Evolutionary conservation across 2,329 filamentous ascomycete species (phyloP), one percentile per base, ranked within the genome.

Genomic region (Curvularia verruculosa): DNA sequence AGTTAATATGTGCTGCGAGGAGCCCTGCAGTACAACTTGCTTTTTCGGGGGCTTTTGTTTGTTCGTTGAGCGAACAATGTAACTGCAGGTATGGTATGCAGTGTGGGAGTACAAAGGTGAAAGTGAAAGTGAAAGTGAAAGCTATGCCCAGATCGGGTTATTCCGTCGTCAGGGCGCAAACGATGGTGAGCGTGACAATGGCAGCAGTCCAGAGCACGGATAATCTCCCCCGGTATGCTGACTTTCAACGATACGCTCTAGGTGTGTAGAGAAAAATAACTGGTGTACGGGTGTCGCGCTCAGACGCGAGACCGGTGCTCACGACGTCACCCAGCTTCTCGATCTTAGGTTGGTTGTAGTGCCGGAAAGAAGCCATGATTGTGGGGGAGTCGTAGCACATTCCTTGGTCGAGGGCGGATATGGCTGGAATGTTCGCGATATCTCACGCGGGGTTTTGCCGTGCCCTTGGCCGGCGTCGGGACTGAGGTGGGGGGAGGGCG

Each of bases 361-460:
- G 62, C 66, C 67, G 60, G 56, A 49, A 63, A 66, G 56, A 65
- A 49, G 66, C 67, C 67, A 70, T 70, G 61, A 61, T 59, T 64
- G 52, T 64, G 45, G 54, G 60, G 58, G 52, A 53, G 45, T 55
- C 43, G 51, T 52, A 47, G 52, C 63, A 56, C 66, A 67, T 70
- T 66, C 60, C 65, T 65, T 18, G 56, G 52, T 61, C 46, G 61
- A 59, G 39, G 39, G 36, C 23, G 50, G 40, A 36, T 45, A 41
- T 46, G 51, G 21, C 19, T 49, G 40, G 29, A 43, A 31, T 23
- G 41, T 54, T 54, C 39, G 55, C 41, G 46, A 45, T 15, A 41
- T 54, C 45, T 40, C 50, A 45, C 49, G 49, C 39, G 45, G 41
- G 34, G 49, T 41, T 49, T 37, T 49, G 45, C 48, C 49, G 53